Evolutionary conservation across 495 filamentous ascomycete genomes (phyloP), one percentile per base, ranked within the genome.

Genomic region (Lasiosphaeria miniovina): DNA sequence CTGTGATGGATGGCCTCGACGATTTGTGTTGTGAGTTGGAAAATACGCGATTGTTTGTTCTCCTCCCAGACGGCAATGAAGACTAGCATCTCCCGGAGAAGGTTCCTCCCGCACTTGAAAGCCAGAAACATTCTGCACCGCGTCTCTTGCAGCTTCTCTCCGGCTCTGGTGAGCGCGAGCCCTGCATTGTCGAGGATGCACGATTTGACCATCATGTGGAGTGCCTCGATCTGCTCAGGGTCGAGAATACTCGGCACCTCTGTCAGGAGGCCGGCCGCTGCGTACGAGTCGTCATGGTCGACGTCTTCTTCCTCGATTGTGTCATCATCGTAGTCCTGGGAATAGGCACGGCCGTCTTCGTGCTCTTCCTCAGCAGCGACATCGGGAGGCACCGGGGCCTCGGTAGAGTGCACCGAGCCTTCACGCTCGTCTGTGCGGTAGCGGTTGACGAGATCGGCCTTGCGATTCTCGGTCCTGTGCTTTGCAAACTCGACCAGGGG

Each of bases 11-110:
- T 90, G 0, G 91, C 90, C 66, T 96, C 90, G 77, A 97, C 90
- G 58, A 97, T 96, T 71, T 95, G 91, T 10, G 91, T 88, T 76
- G 94, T 97, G 72, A 96, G 87, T 73, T 93, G 91, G 77, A 95
- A 96, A 65, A 96, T 96, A 11, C 93, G 80, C 62, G 93, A 90
- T 46, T 92, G 88, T 65, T 97, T 91, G 12, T 86, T 87, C 59
- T 96, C 86, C 68, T 97, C 92, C 93, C 93, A 97, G 12, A 94
- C 91, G 11, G 93, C 93, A 57, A 97, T 93, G 72, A 97, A 97
- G 57, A 97, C 95, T 31, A 97, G 79, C 53, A 97, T 84, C 65
- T 97, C 92, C 49, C 92, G 82, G 6, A 97, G 81, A 4, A 97
- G 78, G 64, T 93, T 96, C 46, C 90, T 85, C 14, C 93, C 93